Percentiles rank a stretch among this genome's conserved stretches.
These are phyloP conservation scores for Tricharina praecox DNA, from an alignment of 495 filamentous ascomycete genomes.

Conservation along the genomic window DNA sequence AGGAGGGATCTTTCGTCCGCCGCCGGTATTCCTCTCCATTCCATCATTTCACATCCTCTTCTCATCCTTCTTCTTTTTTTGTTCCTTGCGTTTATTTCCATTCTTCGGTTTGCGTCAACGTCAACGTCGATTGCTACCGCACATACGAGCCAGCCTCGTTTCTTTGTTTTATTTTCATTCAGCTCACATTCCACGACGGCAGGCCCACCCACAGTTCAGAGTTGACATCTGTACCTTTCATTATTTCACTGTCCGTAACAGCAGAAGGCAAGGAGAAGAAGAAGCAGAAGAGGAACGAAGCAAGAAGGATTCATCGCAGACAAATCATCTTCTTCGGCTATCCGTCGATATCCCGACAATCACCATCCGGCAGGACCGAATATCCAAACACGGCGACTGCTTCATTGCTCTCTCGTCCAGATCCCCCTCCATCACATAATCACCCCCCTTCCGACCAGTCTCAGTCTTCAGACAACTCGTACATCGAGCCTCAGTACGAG, in stretches of 20 bases:
- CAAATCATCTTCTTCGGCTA: background rate
- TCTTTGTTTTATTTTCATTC: slow-evolving; percentile 3
- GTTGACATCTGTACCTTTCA: background rate
- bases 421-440: too few relatives aligned
- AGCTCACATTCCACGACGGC: background rate
- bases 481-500: background rate
- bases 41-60: background rate
- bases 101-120: slow-evolving; percentile 3
- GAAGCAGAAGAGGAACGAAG: too few relatives aligned
- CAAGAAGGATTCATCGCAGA: background rate
- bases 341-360: background rate
- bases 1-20: too few relatives aligned
- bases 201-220: background rate
- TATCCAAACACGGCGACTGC: too few relatives aligned
- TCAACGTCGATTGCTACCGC: background rate
- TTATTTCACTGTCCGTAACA: too few relatives aligned
- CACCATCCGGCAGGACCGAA: too few relatives aligned
- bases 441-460: too few relatives aligned
- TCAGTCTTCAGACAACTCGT: too few relatives aligned
- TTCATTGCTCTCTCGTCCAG: too few relatives aligned
- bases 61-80: background rate
- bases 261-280: too few relatives aligned
- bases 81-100: background rate
- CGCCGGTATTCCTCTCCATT: background rate
- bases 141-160: background rate